Conservation (phyloP, 257 asterid species). For the Solanum neorickii region DNA sequence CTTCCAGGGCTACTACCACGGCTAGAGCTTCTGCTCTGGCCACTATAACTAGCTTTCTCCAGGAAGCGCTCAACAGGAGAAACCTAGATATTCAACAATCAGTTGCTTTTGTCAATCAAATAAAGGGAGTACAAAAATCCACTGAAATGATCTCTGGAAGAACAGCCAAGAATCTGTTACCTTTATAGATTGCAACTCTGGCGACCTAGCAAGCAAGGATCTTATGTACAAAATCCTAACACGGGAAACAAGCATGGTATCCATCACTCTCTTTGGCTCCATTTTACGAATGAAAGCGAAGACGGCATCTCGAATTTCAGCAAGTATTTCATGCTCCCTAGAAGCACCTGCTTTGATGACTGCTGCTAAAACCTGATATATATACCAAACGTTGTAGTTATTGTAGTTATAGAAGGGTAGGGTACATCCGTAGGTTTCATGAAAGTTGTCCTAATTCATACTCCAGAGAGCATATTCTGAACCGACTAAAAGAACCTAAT, state of each 20-base stretch:
- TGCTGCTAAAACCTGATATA: constrained; percentile 88
- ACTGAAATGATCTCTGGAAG: background rate
- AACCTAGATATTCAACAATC: constrained; percentile 34
- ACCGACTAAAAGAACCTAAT: background rate
- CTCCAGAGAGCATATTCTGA: background rate
- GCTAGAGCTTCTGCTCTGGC: constrained; percentile 95
- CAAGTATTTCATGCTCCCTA: constrained; percentile 98
- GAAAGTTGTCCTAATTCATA: background rate
- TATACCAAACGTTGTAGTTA: constrained; percentile 8
- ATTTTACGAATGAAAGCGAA: constrained; percentile 90
- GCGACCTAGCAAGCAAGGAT: constrained; percentile 94
- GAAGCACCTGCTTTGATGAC: constrained; percentile 99
- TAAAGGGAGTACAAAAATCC: background rate
- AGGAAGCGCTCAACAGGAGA: constrained; percentile 87
- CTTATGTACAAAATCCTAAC: constrained; percentile 96
- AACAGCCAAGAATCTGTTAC: constrained; percentile 23
- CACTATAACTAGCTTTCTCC: constrained; percentile 70
- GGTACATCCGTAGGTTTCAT: background rate
- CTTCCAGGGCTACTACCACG: constrained; percentile 94
- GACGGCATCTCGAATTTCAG: constrained; percentile 97
- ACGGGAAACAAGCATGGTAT: constrained; percentile 98
- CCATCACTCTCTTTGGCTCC: constrained; percentile 99
- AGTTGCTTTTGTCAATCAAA: background rate
- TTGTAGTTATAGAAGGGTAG: constrained; percentile 8
- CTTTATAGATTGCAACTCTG: constrained; percentile 97